Evolutionary conservation across 2,329 filamentous ascomycete species (phyloP).

Genomic region (Cladosporium austrohemisphaericum): DNA sequence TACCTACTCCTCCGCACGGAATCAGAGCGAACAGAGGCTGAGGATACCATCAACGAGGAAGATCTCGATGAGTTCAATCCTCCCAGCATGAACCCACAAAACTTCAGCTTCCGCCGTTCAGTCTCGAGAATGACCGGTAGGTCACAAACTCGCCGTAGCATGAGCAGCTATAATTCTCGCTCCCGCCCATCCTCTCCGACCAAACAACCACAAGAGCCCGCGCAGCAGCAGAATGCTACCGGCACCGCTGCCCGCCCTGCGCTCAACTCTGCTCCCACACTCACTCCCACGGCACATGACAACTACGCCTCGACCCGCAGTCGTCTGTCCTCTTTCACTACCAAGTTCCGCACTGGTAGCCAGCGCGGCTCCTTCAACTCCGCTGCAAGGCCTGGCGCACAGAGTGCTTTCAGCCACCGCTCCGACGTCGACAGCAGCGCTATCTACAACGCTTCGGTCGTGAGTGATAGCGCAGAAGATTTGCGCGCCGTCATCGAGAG

Average conservation of each 20-base stretch:
- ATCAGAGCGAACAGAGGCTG: constrained; percentile 45
- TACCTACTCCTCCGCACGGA: constrained; percentile 79
- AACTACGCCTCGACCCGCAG: constrained; percentile 4
- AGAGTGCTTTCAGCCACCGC: constrained; percentile 31
- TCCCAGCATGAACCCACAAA: constrained; percentile 27
- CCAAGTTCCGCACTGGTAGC: constrained; percentile 10
- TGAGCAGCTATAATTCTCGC: constrained; percentile 35
- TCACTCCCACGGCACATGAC: constrained; percentile 8
- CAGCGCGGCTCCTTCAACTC: constrained; percentile 44
- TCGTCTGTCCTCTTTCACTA: constrained; percentile 8
- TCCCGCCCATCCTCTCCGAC: constrained; percentile 33
- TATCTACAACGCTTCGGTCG: constrained; percentile 54
- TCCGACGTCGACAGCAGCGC: constrained; percentile 20
- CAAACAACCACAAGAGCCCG: constrained; percentile 16
- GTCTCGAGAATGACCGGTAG: constrained; percentile 57
- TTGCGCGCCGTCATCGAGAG: constrained; percentile 72
- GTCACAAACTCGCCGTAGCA: constrained; percentile 36
- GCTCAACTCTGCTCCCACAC: constrained; percentile 4
- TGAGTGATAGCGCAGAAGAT: constrained; percentile 69
- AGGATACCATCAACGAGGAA: constrained; percentile 55
- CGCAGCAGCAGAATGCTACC: background rate
- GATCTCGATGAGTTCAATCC: constrained; percentile 80
- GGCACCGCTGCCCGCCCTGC: background rate
- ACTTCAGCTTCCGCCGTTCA: constrained; percentile 44
- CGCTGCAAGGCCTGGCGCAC: constrained; percentile 34